These are phyloP conservation scores for Mortierella claussenii DNA, from an alignment of 192 early-diverging fungal species.

Conservation along the genomic window DNA sequence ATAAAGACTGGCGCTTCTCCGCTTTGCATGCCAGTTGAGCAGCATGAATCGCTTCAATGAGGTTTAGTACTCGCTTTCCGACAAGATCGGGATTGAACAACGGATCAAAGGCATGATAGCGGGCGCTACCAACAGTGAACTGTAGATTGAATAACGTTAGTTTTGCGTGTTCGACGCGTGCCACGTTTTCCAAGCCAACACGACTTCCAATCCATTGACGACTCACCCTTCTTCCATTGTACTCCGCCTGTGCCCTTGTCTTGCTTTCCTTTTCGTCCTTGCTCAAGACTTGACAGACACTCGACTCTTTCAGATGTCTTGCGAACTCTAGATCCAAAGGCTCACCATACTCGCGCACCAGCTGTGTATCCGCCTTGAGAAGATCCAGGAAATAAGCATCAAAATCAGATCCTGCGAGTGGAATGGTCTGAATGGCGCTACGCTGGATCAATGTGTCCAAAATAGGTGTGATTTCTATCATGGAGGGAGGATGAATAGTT, in stretches of 20 bases:
- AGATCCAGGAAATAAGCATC: constrained; percentile 70
- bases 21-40: constrained; percentile 73
- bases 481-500: too few relatives aligned
- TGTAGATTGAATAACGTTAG: constrained; percentile 4
- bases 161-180: neutral
- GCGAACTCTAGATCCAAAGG: constrained; percentile 68
- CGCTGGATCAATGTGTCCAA: constrained; percentile 78
- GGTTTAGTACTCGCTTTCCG: constrained; percentile 48
- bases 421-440: constrained; percentile 67
- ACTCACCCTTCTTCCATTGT: constrained; percentile 65
- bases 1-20: constrained; percentile 81
- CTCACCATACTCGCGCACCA: constrained; percentile 61
- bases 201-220: neutral
- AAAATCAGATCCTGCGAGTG: constrained; percentile 77
- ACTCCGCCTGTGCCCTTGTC: constrained; percentile 61
- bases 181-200: too few relatives aligned
- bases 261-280: constrained; percentile 51
- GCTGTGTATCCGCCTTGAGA: constrained; percentile 62
- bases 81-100: constrained; percentile 77
- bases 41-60: constrained; percentile 74
- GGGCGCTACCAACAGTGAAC: constrained; percentile 69
- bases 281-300: constrained; percentile 51
- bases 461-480: constrained; percentile 77
- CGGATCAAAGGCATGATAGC: constrained; percentile 71
- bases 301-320: constrained; percentile 64